Conservation (phyloP, 352 stramenopile genomes). For the Globisporangium viniferum region DNA sequence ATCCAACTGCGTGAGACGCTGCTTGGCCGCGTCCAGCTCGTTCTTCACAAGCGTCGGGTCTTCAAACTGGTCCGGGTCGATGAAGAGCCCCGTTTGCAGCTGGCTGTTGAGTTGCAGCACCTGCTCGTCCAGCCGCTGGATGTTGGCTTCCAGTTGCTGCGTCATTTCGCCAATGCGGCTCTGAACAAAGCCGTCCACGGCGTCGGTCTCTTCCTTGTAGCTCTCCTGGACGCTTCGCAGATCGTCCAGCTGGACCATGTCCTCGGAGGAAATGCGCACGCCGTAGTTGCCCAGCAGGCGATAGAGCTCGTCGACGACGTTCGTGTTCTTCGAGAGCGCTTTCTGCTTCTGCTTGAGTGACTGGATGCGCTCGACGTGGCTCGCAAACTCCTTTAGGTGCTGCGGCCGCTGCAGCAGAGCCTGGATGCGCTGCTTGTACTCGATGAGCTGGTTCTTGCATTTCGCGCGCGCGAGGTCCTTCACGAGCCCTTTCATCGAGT, state of each 20-base stretch:
- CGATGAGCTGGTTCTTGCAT: conserved; percentile 84
- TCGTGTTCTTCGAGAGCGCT: conserved; percentile 78
- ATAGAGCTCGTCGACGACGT: conserved; percentile 93
- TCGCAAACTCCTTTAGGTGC: conserved; percentile 92
- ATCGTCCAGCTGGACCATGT: conserved; percentile 92
- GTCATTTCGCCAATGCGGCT: conserved; percentile 89
- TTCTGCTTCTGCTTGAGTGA: conserved; percentile 76
- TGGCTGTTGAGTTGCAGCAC: conserved; percentile 81
- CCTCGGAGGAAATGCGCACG: conserved; percentile 89
- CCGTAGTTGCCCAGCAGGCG: conserved; percentile 88
- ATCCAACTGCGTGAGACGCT: conserved; percentile 81
- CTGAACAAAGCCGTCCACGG: conserved; percentile 83
- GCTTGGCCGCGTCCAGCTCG: conserved; percentile 79
- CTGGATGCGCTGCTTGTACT: conserved; percentile 90
- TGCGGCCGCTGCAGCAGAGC: conserved; percentile 78
- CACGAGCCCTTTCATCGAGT: conserved; percentile 91
- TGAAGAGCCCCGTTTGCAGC: conserved; percentile 83
- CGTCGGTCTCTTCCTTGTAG: conserved; percentile 88
- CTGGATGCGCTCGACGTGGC: conserved; percentile 80
- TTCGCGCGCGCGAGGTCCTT: conserved; percentile 87
- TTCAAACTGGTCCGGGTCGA: conserved; percentile 86
- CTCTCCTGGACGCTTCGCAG: conserved; percentile 80
- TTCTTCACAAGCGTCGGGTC: conserved; percentile 75
- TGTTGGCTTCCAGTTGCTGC: conserved; percentile 90
- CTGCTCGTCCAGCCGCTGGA: conserved; percentile 91